Evolutionary conservation across 2,329 filamentous ascomycete genomes (phyloP).

Genomic region (Colletotrichum spaethianum): DNA sequence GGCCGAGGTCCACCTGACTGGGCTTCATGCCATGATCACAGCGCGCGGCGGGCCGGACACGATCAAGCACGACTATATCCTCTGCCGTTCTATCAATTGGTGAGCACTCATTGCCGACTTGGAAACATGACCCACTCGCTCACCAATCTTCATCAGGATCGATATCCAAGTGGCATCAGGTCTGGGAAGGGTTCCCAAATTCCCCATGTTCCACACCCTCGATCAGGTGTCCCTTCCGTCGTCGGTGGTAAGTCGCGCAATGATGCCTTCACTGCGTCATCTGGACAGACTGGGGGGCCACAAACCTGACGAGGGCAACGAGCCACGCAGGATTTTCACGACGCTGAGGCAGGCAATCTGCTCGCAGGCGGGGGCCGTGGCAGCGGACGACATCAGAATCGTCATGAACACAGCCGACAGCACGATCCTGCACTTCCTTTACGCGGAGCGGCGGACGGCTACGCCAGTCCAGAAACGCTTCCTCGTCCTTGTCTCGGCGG

Average conservation of each 20-base stretch:
- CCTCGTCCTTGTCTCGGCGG: conserved; percentile 35
- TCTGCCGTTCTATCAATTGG: conserved; percentile 43
- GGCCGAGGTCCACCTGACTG: conserved; percentile 38
- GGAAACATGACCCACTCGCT: neutral
- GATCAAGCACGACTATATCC: conserved; percentile 41
- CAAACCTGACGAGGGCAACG: conserved; percentile 14
- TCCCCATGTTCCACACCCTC: conserved; percentile 42
- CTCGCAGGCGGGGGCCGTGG: conserved; percentile 24
- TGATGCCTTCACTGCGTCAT: conserved; percentile 29
- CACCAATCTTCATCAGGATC: conserved; percentile 26
- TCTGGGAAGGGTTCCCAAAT: conserved; percentile 36
- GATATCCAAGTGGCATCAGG: conserved; percentile 42
- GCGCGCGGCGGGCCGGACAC: conserved; percentile 37
- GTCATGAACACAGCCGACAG: conserved; percentile 42
- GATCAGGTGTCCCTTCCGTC: conserved; percentile 39
- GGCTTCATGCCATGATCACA: conserved; percentile 39
- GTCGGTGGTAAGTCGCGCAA: conserved; percentile 26
- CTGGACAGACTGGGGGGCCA: conserved; percentile 33
- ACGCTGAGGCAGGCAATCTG: conserved; percentile 36
- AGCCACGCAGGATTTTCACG: conserved; percentile 34
- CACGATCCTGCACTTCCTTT: conserved; percentile 40
- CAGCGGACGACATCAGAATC: conserved; percentile 41
- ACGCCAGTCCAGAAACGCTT: conserved; percentile 27
- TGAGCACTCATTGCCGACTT: neutral
- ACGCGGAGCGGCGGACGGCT: conserved; percentile 23